phyloP scores from a whole-genome alignment of 768 basidiomycete genomes.

The Tulasnella sp. region DNA sequence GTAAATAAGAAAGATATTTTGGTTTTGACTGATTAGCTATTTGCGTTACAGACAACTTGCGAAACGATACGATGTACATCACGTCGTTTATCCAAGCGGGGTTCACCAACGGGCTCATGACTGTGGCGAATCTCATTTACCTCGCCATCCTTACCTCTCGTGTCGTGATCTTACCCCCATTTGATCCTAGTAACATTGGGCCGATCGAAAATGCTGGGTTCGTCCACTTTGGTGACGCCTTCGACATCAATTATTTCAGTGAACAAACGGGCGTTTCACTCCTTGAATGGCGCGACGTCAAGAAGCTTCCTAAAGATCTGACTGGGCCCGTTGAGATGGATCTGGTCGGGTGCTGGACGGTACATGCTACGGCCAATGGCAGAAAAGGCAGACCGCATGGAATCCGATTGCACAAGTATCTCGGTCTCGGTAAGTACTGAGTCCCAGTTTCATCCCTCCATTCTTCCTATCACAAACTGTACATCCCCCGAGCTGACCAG shows the following conservation, averaged over 20 bases:
- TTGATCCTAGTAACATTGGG: neutral
- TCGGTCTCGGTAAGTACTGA: neutral
- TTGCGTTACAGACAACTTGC: neutral
- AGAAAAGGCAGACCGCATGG: neutral
- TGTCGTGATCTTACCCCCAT: conserved; percentile 6
- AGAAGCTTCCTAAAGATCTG: neutral
- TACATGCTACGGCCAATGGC: neutral
- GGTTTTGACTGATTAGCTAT: neutral
- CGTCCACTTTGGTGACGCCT: conserved; percentile 9
- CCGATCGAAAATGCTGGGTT: neutral
- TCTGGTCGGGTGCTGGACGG: conserved; percentile 1
- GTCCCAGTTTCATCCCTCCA: too few relatives aligned
- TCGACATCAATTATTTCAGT: neutral
- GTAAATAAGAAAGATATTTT: neutral
- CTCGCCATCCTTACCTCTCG: conserved; percentile 6
- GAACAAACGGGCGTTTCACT: neutral
- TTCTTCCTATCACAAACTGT: too few relatives aligned
- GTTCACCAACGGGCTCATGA: conserved; percentile 7
- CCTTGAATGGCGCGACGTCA: conserved; percentile 15
- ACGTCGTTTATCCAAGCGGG: conserved; percentile 2
- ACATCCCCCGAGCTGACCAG: too few relatives aligned
- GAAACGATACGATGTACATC: conserved; percentile 2
- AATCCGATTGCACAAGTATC: neutral
- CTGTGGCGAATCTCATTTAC: conserved; percentile 2
- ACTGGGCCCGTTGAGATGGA: neutral